phyloP scores from a whole-genome alignment of 2,329 filamentous ascomycete genomes.

The Canariomyces notabilis region DNA sequence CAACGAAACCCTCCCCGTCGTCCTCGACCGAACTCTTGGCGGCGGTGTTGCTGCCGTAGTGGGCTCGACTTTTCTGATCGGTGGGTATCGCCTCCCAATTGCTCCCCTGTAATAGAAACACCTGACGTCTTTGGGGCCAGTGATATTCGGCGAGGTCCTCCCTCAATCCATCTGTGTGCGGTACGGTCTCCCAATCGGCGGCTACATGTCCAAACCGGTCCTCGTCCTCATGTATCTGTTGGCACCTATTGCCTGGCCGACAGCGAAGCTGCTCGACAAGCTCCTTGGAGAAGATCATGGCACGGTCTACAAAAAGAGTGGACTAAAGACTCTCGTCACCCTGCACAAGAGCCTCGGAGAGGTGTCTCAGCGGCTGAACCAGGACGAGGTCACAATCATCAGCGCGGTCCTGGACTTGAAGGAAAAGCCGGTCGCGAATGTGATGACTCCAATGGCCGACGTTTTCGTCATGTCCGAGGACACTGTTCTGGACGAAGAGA shows the following conservation, averaged over 20 bases:
- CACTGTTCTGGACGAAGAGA: constrained; percentile 84
- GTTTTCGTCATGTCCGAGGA: constrained; percentile 97
- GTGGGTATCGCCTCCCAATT: constrained; percentile 45
- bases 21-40: constrained; percentile 87
- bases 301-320: constrained; percentile 96
- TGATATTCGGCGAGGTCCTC: constrained; percentile 96
- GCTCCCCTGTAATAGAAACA: neutral
- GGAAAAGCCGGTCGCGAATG: constrained; percentile 87
- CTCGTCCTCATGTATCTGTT: constrained; percentile 87
- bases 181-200: constrained; percentile 90
- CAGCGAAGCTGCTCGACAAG: constrained; percentile 89
- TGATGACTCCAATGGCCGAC: constrained; percentile 98
- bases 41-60: constrained; percentile 92
- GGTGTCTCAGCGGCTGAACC: constrained; percentile 82
- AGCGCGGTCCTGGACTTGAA: constrained; percentile 94
- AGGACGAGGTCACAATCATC: constrained; percentile 98
- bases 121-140: constrained; percentile 42
- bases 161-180: constrained; percentile 95
- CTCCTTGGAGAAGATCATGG: constrained; percentile 92
- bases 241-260: constrained; percentile 86
- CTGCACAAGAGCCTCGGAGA: constrained; percentile 88
- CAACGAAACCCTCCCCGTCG: constrained; percentile 92
- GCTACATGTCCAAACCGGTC: constrained; percentile 86
- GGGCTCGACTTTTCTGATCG: constrained; percentile 88
- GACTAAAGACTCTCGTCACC: constrained; percentile 91